phyloP scores from a whole-genome alignment of 1,139 yeast species.

The Kluyveromyces marxianus region DNA sequence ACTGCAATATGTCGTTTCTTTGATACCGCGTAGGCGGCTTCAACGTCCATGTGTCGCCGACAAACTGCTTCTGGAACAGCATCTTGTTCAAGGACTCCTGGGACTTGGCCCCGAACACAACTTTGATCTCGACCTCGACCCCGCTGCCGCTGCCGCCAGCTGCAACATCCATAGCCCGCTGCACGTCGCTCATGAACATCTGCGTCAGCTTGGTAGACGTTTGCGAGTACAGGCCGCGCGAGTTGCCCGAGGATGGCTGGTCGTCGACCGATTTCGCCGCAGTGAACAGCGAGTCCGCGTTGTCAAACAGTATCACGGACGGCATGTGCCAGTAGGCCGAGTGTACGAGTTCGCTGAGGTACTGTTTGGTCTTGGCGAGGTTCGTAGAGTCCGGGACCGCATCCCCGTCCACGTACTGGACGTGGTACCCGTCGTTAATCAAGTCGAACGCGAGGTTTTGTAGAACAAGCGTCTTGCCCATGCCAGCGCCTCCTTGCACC shows the following conservation, averaged over 20 bases:
- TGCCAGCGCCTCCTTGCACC: constrained; percentile 68
- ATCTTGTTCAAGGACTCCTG: constrained; percentile 59
- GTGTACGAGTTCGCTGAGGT: constrained; percentile 46
- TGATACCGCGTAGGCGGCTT: constrained; percentile 64
- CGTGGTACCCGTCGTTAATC: constrained; percentile 38
- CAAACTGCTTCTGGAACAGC: constrained; percentile 59
- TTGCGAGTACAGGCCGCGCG: constrained; percentile 30
- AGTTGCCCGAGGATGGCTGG: constrained; percentile 31
- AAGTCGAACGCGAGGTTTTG: constrained; percentile 38
- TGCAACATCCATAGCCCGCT: constrained; percentile 36
- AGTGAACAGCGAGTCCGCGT: constrained; percentile 67
- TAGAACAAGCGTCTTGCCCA: constrained; percentile 65
- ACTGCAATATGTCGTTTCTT: constrained; percentile 45
- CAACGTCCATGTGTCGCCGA: constrained; percentile 56
- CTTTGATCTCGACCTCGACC: constrained; percentile 38
- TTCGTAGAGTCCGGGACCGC: constrained; percentile 17
- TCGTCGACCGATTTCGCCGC: constrained; percentile 18
- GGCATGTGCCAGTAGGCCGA: constrained; percentile 79
- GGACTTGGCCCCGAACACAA: constrained; percentile 44
- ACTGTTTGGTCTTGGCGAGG: constrained; percentile 41
- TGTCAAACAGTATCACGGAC: constrained; percentile 66
- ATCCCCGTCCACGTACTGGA: constrained; percentile 46
- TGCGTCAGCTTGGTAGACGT: constrained; percentile 30
- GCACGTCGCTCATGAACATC: constrained; percentile 33
- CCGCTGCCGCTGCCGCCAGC: constrained; percentile 18